phyloP scores from a whole-genome alignment of 1,139 yeast genomes.

The Pichia norvegensis region DNA sequence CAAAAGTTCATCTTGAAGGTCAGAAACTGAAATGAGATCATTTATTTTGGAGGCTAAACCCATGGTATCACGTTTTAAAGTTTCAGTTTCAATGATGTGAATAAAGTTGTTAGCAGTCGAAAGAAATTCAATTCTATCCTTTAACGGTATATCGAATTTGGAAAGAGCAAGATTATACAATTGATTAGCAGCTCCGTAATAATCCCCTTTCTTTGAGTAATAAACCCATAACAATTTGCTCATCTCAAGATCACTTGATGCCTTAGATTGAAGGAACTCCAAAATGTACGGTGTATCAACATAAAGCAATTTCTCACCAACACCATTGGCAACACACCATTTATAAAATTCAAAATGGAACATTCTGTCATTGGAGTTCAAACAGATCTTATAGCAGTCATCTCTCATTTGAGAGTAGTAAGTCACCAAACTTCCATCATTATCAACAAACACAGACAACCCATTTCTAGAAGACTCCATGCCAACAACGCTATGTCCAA shows the following conservation, averaged over 20 bases:
- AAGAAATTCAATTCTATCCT: conserved; percentile 75
- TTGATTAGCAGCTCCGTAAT: conserved; percentile 76
- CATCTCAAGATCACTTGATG: conserved; percentile 58
- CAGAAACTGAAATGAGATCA: conserved; percentile 81
- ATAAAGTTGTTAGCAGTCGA: conserved; percentile 93
- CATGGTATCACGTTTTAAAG: conserved; percentile 66
- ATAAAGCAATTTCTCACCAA: conserved; percentile 68
- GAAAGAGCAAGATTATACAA: conserved; percentile 68
- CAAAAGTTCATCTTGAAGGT: conserved; percentile 77
- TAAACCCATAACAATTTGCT: conserved; percentile 85
- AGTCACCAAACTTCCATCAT: conserved; percentile 34
- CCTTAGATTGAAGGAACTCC: conserved; percentile 67
- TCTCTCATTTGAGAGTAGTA: conserved; percentile 59
- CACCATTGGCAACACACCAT: conserved; percentile 79
- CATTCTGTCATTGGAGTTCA: conserved; percentile 64
- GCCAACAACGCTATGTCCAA: conserved; percentile 9
- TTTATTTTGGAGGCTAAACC: conserved; percentile 62
- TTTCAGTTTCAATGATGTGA: conserved; percentile 75
- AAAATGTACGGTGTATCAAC: conserved; percentile 76
- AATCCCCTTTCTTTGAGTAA: conserved; percentile 74
- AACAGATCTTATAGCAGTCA: conserved; percentile 65
- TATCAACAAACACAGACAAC: conserved; percentile 20
- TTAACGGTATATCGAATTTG: conserved; percentile 59
- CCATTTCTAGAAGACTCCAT: conserved; percentile 4
- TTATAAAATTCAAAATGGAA: conserved; percentile 90